Evolutionary conservation across 2,329 filamentous ascomycete species (phyloP).

Genomic region (Chaetomium sp.): DNA sequence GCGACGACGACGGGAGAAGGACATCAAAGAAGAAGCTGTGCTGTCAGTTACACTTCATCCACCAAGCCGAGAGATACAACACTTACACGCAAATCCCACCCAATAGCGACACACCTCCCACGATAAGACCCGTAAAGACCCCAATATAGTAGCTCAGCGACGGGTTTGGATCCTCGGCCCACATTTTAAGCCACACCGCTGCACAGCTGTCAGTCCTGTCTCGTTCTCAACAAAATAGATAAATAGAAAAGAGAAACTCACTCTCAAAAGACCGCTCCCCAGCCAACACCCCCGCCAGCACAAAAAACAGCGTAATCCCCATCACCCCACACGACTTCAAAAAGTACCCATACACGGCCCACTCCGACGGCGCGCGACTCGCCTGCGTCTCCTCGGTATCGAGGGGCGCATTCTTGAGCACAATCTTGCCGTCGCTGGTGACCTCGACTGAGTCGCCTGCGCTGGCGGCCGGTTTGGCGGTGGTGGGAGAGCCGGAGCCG

Average conservation of each 20-base stretch:
- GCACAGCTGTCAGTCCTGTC: not conserved
- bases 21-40: constrained; percentile 9
- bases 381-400: constrained; percentile 6
- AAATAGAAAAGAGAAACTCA: not conserved
- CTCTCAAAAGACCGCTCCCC: constrained; percentile 10
- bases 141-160: constrained; percentile 9
- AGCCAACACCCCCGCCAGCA: constrained; percentile 5
- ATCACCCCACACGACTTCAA: constrained; percentile 6
- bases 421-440: constrained; percentile 8
- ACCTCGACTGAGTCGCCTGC: constrained; percentile 6
- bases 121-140: constrained; percentile 8
- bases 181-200: constrained; percentile 13
- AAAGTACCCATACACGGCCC: constrained; percentile 9
- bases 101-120: constrained; percentile 6
- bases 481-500: not conserved
- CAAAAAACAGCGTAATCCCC: constrained; percentile 11
- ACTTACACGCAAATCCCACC: constrained; percentile 8
- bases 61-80: too few species aligned
- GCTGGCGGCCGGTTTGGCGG: not conserved
- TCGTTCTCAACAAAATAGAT: not conserved
- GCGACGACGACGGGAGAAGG: constrained; percentile 1
- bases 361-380: constrained; percentile 9
- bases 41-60: not conserved
- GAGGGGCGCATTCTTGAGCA: constrained; percentile 6
- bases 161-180: constrained; percentile 1